Evolutionary conservation across 2,329 filamentous ascomycete species (phyloP).

Genomic region (Arthrobotrys musiformis): DNA sequence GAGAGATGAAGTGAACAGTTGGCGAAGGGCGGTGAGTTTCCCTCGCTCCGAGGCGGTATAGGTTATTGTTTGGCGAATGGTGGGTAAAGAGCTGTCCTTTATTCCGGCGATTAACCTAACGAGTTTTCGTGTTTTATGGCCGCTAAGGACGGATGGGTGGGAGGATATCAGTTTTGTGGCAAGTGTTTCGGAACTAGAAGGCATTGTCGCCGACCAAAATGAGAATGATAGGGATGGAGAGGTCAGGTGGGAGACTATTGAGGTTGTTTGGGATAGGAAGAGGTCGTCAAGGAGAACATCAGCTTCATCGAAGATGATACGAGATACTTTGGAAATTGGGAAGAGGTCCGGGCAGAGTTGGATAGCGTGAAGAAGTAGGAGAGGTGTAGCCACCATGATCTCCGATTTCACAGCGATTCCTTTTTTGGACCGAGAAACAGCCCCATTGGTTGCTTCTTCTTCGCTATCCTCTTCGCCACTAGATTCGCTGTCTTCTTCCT

Average conservation of each 20-base stretch:
- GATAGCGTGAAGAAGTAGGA: conserved; percentile 80
- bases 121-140: conserved; percentile 66
- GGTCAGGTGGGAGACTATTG: conserved; percentile 67
- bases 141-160: conserved; percentile 23
- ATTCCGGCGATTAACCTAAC: conserved; percentile 92
- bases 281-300: conserved; percentile 92
- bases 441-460: conserved; percentile 55
- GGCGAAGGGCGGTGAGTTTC: conserved; percentile 89
- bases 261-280: conserved; percentile 87
- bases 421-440: conserved; percentile 42
- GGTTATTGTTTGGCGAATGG: conserved; percentile 85
- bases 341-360: conserved; percentile 62
- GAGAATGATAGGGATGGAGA: conserved; percentile 77
- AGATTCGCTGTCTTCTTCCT: conserved; percentile 60
- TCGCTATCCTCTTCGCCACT: conserved; percentile 60
- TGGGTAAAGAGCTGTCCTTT: conserved; percentile 94
- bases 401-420: conserved; percentile 74
- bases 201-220: conserved; percentile 97
- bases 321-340: conserved; percentile 74
- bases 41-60: conserved; percentile 94
- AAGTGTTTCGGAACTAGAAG: conserved; percentile 86
- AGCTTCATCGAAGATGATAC: conserved; percentile 88
- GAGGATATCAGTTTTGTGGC: conserved; percentile 69
- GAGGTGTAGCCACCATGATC: conserved; percentile 82
- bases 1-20: conserved; percentile 76